Evolutionary conservation across 148 eudicot species (phyloP).

Genomic region (Tetragonia tetragonoides): DNA sequence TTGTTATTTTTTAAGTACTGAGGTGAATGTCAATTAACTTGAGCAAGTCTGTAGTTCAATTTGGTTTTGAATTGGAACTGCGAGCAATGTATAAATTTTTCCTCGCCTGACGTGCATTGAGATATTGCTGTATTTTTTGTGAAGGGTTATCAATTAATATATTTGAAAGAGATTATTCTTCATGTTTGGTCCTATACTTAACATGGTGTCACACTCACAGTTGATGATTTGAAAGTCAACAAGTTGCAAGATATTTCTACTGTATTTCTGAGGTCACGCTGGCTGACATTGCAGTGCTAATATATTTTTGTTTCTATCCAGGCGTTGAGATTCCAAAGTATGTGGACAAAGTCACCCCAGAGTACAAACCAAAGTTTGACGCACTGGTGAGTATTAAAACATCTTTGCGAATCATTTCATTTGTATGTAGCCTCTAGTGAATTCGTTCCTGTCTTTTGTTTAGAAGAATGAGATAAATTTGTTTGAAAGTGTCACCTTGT

Average conservation of each 20-base stretch:
- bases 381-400: slow-evolving; percentile 55
- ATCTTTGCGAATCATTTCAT: too few species aligned
- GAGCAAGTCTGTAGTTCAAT: too few species aligned
- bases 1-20: neutral
- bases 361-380: slow-evolving; percentile 90
- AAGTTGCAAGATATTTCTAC: neutral
- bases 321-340: slow-evolving; percentile 86
- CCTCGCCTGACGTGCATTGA: too few species aligned
- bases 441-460: neutral
- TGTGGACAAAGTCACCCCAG: slow-evolving; percentile 84
- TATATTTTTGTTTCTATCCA: slow-evolving; percentile 26
- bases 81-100: neutral
- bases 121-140: too few species aligned
- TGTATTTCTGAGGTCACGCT: neutral
- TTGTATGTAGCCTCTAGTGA: neutral
- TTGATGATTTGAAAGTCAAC: slow-evolving; percentile 1
- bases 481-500: neutral
- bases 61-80: neutral
- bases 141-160: neutral
- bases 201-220: neutral
- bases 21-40: neutral
- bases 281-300: neutral
- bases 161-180: neutral
- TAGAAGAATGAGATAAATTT: neutral
- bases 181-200: neutral